Percentiles rank a stretch among this genome's conserved stretches.
Conservation (phyloP, 345 rosid species). For the Eucalyptus pauciflora region DNA sequence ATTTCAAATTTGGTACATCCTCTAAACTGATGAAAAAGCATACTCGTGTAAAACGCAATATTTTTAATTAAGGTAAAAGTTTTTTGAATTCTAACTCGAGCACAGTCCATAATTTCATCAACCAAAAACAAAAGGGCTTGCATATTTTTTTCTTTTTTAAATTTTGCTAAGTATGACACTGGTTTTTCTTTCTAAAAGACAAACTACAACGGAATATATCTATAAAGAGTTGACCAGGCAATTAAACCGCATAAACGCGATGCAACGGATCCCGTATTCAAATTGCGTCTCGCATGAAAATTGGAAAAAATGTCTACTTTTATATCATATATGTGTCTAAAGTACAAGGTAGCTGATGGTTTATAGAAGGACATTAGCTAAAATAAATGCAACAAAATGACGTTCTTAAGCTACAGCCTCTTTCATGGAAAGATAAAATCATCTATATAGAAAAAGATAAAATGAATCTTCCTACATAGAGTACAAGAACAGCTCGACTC, state of each 20-base stretch:
- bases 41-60: rapidly evolving
- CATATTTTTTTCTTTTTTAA: neutral
- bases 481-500: no score
- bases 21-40: neutral
- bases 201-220: neutral
- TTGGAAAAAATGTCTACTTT: neutral
- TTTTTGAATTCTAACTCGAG: rapidly evolving
- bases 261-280: rapidly evolving
- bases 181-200: neutral
- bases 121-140: neutral
- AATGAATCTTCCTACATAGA: neutral
- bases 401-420: rapidly evolving
- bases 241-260: neutral
- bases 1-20: neutral
- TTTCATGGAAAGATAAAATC: neutral
- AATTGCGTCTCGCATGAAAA: neutral
- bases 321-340: neutral
- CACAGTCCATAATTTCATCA: neutral
- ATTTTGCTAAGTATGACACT: neutral
- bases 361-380: neutral
- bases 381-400: neutral
- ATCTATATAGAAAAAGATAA: neutral
- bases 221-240: no score
- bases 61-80: neutral
- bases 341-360: neutral